Evolutionary conservation across 352 stramenopile genomes (phyloP).

Genomic region (Thraustochytrium striatum): DNA sequence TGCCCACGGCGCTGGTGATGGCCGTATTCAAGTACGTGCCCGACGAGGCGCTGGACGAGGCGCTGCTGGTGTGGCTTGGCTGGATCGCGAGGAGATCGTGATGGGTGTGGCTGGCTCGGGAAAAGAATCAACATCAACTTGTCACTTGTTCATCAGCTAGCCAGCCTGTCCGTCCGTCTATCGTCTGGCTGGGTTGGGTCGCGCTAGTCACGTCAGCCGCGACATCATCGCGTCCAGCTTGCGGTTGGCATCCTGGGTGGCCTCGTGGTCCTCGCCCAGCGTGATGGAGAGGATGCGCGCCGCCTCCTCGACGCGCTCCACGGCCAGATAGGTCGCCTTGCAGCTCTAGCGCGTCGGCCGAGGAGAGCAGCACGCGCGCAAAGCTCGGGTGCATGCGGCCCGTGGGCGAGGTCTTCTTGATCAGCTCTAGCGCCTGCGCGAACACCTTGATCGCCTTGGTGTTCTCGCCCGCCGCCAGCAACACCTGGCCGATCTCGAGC

Average conservation of each 20-base stretch:
- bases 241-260: not conserved
- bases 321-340: not conserved
- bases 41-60: not conserved
- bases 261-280: not conserved
- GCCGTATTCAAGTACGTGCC: no score
- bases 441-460: not conserved
- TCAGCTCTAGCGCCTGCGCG: not conserved
- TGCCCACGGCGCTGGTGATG: no score
- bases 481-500: not conserved
- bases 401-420: not conserved
- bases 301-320: not conserved
- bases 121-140: not conserved
- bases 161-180: not conserved
- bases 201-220: not conserved
- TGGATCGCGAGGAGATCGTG: not conserved
- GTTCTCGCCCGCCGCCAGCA: not conserved
- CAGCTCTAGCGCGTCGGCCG: not conserved
- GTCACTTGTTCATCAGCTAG: not conserved
- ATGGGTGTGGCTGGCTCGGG: not conserved
- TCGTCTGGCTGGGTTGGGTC: not conserved
- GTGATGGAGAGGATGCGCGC: not conserved
- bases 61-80: not conserved
- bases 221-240: not conserved
- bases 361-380: not conserved
- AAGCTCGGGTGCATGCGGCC: not conserved